Percentiles rank a stretch among this genome's conserved stretches.
Evolutionary conservation across 768 basidiomycete genomes (phyloP).

Genomic region (Lactarius psammicola): DNA sequence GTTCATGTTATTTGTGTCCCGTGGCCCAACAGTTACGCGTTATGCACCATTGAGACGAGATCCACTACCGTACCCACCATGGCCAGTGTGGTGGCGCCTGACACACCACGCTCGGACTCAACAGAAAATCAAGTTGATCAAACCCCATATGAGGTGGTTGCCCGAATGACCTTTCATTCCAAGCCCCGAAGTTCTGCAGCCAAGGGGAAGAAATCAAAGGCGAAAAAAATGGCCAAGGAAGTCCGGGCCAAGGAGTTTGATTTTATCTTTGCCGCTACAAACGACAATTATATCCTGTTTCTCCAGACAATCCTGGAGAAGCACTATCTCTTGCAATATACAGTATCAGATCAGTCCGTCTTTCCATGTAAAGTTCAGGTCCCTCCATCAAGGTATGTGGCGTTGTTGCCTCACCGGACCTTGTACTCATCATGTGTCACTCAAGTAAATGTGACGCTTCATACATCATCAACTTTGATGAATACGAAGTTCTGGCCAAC

Average conservation of each 20-base stretch:
- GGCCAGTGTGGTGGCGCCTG: too few species aligned
- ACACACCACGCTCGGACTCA: too few species aligned
- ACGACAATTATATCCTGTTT: not conserved
- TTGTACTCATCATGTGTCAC: not conserved
- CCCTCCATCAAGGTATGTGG: not conserved
- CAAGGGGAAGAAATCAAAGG: not conserved
- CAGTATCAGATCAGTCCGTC: not conserved
- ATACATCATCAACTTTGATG: not conserved
- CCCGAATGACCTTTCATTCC: too few species aligned
- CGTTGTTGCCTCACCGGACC: not conserved
- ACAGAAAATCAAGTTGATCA: too few species aligned
- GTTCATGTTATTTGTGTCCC: too few species aligned
- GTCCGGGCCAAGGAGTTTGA: not conserved
- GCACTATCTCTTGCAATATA: not conserved
- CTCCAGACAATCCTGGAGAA: not conserved
- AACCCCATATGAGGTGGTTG: too few species aligned
- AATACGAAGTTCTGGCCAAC: not conserved
- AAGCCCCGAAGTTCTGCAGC: not conserved
- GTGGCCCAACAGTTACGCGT: too few species aligned
- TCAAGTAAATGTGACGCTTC: not conserved
- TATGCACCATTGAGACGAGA: too few species aligned
- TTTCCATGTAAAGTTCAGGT: not conserved
- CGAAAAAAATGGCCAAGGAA: too few species aligned
- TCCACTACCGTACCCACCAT: too few species aligned
- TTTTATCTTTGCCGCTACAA: fast-evolving